phyloP scores from a whole-genome alignment of 768 basidiomycete genomes.

The Podaxis carcinomalis region DNA sequence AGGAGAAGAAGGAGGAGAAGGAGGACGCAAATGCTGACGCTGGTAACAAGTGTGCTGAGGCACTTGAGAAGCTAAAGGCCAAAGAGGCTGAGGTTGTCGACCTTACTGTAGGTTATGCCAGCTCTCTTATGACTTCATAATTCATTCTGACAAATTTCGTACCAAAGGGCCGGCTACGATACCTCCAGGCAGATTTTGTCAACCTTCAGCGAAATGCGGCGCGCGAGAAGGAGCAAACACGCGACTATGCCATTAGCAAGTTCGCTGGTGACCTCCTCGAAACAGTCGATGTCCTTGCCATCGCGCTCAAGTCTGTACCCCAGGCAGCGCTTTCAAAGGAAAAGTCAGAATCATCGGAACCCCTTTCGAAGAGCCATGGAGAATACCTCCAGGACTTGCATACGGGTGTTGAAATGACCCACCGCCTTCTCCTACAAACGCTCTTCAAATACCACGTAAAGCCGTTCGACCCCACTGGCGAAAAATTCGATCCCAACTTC shows the following conservation, averaged over 20 bases:
- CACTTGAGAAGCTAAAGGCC: slow-evolving; percentile 64
- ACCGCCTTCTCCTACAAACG: slow-evolving; percentile 83
- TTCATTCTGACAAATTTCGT: slow-evolving; percentile 13
- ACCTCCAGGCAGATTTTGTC: slow-evolving; percentile 92
- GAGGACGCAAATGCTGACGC: slow-evolving; percentile 25
- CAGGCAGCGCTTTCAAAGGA: slow-evolving; percentile 35
- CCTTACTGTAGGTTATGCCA: slow-evolving; percentile 57
- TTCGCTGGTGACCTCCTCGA: slow-evolving; percentile 90
- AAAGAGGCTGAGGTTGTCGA: slow-evolving; percentile 83
- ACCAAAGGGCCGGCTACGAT: slow-evolving; percentile 76
- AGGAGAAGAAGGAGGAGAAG: slow-evolving; percentile 20
- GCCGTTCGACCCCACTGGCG: slow-evolving; percentile 88
- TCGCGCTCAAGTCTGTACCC: slow-evolving; percentile 82
- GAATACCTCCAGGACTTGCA: slow-evolving; percentile 68
- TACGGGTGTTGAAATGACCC: slow-evolving; percentile 88
- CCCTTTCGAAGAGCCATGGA: slow-evolving; percentile 47
- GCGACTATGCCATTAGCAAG: slow-evolving; percentile 87
- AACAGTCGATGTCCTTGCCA: slow-evolving; percentile 83
- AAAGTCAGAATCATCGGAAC: slow-evolving; percentile 13
- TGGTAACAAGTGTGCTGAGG: slow-evolving; percentile 24
- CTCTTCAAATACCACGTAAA: slow-evolving; percentile 90
- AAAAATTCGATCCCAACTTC: slow-evolving; percentile 89
- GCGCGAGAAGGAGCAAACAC: slow-evolving; percentile 87
- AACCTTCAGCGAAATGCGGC: slow-evolving; percentile 91
- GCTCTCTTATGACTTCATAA: slow-evolving; percentile 12